Evolutionary conservation across 148 eudicot species (phyloP).

Genomic region (Arctostaphylos glauca): DNA sequence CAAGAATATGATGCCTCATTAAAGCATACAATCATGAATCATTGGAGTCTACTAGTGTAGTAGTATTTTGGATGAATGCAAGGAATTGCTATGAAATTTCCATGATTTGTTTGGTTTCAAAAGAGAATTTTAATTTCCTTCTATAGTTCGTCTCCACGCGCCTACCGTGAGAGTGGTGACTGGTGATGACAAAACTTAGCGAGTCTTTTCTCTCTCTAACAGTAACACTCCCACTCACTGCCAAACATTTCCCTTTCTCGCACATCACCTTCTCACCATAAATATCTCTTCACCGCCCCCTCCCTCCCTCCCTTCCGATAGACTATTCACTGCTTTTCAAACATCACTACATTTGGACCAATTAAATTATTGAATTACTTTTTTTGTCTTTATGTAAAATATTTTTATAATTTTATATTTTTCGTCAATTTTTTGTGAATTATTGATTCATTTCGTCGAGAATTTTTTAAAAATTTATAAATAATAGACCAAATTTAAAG

Average conservation of each 20-base stretch:
- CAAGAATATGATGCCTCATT: too few species aligned
- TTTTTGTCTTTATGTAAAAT: too few species aligned
- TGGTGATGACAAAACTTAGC: background rate
- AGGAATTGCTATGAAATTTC: constrained; percentile 13
- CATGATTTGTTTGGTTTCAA: background rate
- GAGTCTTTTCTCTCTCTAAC: background rate
- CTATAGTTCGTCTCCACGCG: background rate
- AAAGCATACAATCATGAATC: too few species aligned
- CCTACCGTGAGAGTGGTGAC: background rate
- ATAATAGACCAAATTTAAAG: too few species aligned
- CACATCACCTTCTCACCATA: background rate
- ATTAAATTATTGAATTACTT: too few species aligned
- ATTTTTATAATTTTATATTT: too few species aligned
- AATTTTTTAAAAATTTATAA: too few species aligned
- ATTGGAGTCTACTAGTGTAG: background rate
- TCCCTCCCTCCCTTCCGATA: background rate
- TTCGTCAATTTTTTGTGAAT: too few species aligned
- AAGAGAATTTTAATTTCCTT: background rate
- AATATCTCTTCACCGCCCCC: background rate
- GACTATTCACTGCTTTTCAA: background rate
- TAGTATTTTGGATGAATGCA: background rate
- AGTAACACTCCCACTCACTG: background rate
- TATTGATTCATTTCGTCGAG: too few species aligned
- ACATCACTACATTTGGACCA: too few species aligned
- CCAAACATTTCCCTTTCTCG: background rate